A percentile compares a stretch with the other conserved stretches of the same genome.
These are phyloP conservation scores for Coemansia sp. DNA, from an alignment of 192 early-diverging fungal genomes.

Conservation along the genomic window DNA sequence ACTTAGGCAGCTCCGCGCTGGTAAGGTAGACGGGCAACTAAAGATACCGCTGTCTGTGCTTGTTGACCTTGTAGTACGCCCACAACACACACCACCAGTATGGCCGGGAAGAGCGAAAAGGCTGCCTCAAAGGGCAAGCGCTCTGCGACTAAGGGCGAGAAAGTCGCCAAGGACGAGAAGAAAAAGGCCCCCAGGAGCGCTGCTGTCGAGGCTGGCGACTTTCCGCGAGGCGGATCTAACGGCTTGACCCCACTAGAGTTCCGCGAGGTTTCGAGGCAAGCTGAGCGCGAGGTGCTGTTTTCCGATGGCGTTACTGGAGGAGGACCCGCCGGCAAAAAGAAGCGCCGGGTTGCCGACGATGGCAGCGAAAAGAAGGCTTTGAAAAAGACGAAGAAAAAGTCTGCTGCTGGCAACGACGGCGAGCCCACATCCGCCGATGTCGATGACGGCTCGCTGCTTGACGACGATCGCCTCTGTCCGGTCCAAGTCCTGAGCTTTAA, in stretches of 20 bases:
- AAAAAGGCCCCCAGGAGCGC: slow-evolving; percentile 25
- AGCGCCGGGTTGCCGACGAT: slow-evolving; percentile 46
- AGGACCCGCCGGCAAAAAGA: slow-evolving; percentile 57
- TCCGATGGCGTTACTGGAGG: slow-evolving; percentile 39
- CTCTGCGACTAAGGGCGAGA: not conserved
- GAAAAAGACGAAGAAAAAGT: slow-evolving; percentile 59
- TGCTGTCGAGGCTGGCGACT: slow-evolving; percentile 57
- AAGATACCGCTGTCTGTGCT: not conserved
- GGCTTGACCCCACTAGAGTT: slow-evolving; percentile 80
- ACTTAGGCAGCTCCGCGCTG: not conserved
- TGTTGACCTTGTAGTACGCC: slow-evolving; percentile 1
- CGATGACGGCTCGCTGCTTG: slow-evolving; percentile 6
- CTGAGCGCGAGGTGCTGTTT: slow-evolving; percentile 67
- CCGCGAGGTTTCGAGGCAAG: slow-evolving; percentile 74
- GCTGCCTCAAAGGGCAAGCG: slow-evolving; percentile 1
- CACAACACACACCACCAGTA: not conserved
- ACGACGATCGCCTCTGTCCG: slow-evolving; percentile 21
- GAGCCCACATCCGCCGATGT: not conserved
- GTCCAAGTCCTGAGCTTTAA: slow-evolving; percentile 52
- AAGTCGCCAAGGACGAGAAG: not conserved
- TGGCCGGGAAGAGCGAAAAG: slow-evolving; percentile 23
- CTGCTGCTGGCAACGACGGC: slow-evolving; percentile 12
- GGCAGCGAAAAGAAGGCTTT: slow-evolving; percentile 25
- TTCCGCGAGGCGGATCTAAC: slow-evolving; percentile 82
- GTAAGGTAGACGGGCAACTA: not conserved